Base-by-base conservation (phyloP, 768 basidiomycete species). In the Psilocybe tampanensis region DNA sequence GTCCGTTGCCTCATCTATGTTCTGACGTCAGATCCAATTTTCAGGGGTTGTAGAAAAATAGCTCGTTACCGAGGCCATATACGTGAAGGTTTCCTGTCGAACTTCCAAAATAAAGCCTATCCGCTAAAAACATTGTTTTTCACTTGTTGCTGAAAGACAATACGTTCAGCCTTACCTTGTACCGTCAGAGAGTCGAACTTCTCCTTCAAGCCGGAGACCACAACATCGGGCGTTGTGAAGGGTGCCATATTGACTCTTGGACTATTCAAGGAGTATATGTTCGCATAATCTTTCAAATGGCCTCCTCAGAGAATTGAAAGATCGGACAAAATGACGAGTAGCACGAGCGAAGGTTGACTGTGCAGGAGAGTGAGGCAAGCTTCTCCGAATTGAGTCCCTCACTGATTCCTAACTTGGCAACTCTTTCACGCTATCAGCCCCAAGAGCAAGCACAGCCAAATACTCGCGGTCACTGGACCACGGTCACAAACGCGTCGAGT, bases 171-270 rank as follows among this genome's bases (percentile, higher is more conserved):
- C 60, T 60, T 65, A 72, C 83, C 79, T 73, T 81, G 77, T 18
- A 80, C 74, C 7, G 73, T 64, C 48, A 81, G 54, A 18, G 80
- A 75, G 43, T 83, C 82, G 22, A 77, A 68, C 61, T 74, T 76
- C 52, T 83, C 82, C 68, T 82, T 83, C 54, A 83, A 68, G 7
- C 78, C 78, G 15, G 72, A 66, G 23, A 76, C 64, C 13, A 76
- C 63, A 9, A 63, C 56, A 42, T 66, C 70, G 12, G 77, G 77
- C 4, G 65, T 39, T 19, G 64, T 58, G 56, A 79, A 79, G 15
- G 77, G 77, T 15, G 76, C 63, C 77, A 79, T 77, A 39, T 15
- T n/a, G n/a, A 15, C 3, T n/a, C n/a, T n/a, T n/a, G 13, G 36
- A 39, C 3, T 39, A 39, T n/a, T 29, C 29, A 29, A 29, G 9